A percentile compares a stretch with the other conserved stretches of the same genome.
These are phyloP conservation scores for Escovopsis sp. DNA, from an alignment of 2,329 filamentous ascomycete genomes.

Conservation along the genomic window DNA sequence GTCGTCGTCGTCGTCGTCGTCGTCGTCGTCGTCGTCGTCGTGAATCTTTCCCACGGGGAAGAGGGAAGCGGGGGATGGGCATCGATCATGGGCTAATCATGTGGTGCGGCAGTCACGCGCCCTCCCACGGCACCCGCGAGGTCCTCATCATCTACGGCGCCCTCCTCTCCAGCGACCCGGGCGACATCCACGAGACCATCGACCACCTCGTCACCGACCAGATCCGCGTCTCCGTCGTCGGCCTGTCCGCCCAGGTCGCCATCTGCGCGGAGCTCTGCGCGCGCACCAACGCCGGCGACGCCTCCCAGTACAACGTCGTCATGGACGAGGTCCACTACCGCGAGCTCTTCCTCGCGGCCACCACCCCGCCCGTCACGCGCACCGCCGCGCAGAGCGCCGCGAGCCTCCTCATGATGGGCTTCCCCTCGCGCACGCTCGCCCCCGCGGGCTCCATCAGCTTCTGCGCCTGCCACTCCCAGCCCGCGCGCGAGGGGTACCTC, in stretches of 20 bases:
- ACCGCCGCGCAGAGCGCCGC: constrained; percentile 42
- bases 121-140: constrained; percentile 84
- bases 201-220: constrained; percentile 61
- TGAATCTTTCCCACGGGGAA: too few species aligned
- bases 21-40: too few species aligned
- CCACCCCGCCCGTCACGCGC: constrained; percentile 75
- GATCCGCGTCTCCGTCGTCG: constrained; percentile 78
- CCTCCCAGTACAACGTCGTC: constrained; percentile 63
- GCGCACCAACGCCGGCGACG: constrained; percentile 73
- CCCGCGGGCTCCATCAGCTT: constrained; percentile 49
- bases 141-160: constrained; percentile 86
- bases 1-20: too few species aligned
- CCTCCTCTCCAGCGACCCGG: constrained; percentile 77
- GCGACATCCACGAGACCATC: constrained; percentile 89
- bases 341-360: constrained; percentile 76
- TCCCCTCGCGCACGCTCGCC: constrained; percentile 73
- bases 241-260: constrained; percentile 78
- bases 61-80: too few species aligned
- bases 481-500: constrained; percentile 70
- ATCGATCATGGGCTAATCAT: constrained; percentile 6
- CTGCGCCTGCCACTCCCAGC: constrained; percentile 80
- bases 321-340: constrained; percentile 64
- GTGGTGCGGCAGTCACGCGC: constrained; percentile 50
- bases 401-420: constrained; percentile 90
- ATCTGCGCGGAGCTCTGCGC: constrained; percentile 81